Conservation (phyloP, 768 basidiomycete genomes). For the Wakefieldia striispora region DNA sequence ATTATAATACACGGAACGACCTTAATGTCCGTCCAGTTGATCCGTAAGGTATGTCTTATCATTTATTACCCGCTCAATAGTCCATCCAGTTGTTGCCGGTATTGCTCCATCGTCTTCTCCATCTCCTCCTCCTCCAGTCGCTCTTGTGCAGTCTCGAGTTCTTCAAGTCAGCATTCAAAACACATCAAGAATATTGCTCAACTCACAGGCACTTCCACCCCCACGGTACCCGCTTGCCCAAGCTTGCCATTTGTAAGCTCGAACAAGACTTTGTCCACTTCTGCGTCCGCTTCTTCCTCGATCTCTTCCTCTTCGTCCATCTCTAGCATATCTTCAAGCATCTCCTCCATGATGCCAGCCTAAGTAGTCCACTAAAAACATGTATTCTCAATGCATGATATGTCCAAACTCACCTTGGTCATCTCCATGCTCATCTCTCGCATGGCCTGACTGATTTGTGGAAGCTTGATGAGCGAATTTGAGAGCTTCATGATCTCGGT, state of each 20-base stretch:
- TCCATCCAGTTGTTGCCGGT: conserved; percentile 86
- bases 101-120: conserved; percentile 86
- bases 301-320: conserved; percentile 93
- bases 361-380: conserved; percentile 31
- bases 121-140: conserved; percentile 75
- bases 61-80: conserved; percentile 54
- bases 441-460: conserved; percentile 91
- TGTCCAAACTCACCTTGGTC: conserved; percentile 82
- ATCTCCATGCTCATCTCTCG: conserved; percentile 99
- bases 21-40: neutral
- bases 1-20: conserved; percentile 10
- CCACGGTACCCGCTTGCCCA: conserved; percentile 77
- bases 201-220: conserved; percentile 74
- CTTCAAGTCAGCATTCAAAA: conserved; percentile 8
- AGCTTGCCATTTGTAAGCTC: conserved; percentile 95
- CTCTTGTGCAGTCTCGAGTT: conserved; percentile 53
- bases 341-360: conserved; percentile 98
- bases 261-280: conserved; percentile 94
- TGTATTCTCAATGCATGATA: neutral
- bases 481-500: conserved; percentile 99
- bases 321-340: conserved; percentile 91
- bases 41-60: conserved; percentile 14
- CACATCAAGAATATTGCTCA: neutral
- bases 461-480: conserved; percentile 87
- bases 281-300: conserved; percentile 94